A percentile compares a stretch with the other conserved stretches of the same genome.
These are phyloP conservation scores for Petrea volubilis DNA, from an alignment of 257 asterid species.

Conservation along the genomic window DNA sequence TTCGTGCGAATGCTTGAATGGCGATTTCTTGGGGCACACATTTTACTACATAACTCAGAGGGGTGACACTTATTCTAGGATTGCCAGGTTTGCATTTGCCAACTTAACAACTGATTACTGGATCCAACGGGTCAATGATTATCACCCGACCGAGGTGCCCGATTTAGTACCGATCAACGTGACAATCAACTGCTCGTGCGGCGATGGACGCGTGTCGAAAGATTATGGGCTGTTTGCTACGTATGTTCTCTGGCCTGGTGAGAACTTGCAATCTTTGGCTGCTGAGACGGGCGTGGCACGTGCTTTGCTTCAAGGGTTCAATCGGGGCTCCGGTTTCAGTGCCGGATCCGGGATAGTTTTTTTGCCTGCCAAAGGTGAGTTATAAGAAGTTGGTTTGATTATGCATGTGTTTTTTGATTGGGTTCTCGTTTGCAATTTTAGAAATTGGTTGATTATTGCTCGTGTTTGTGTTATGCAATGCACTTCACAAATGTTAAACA, in stretches of 20 bases:
- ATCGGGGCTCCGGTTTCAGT: conserved; percentile 46
- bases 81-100: conserved; percentile 51
- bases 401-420: no score
- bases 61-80: conserved; percentile 58
- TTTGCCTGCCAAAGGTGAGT: conserved; percentile 78
- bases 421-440: no score
- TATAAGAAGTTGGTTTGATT: no score
- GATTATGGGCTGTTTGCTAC: conserved; percentile 69
- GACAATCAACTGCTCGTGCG: conserved; percentile 83
- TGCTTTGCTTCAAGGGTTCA: conserved; percentile 46
- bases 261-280: conserved; percentile 48
- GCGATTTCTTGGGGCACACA: conserved; percentile 72
- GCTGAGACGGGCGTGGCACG: conserved; percentile 41
- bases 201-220: conserved; percentile 51
- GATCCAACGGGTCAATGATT: conserved; percentile 65
- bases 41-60: conserved; percentile 50
- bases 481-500: no score
- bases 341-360: conserved; percentile 58
- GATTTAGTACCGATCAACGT: conserved; percentile 53
- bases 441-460: no score
- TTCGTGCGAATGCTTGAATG: conserved; percentile 75
- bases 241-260: conserved; percentile 53
- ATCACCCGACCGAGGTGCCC: conserved; percentile 55
- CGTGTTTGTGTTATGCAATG: no score
- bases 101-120: conserved; percentile 64